Evolutionary conservation across 345 rosid genomes (phyloP).

Genomic region (Salix dunnii): DNA sequence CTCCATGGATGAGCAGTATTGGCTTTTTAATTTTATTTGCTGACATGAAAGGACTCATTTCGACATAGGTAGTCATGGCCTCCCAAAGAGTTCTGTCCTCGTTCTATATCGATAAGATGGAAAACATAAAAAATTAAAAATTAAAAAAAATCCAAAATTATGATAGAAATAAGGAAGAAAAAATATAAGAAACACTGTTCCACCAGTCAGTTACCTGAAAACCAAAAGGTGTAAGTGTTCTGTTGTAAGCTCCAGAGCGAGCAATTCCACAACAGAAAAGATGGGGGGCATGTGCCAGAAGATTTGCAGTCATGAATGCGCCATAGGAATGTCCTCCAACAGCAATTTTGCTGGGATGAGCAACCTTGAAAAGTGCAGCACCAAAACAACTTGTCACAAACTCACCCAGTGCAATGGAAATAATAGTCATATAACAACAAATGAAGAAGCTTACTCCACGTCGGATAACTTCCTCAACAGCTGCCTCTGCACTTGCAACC

Average conservation of each 20-base stretch:
- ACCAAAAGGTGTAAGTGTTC: constrained; percentile 98
- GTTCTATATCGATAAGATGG: constrained; percentile 42
- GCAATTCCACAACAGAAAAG: constrained; percentile 93
- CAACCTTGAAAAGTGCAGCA: constrained; percentile 55
- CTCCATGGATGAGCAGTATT: constrained; percentile 92
- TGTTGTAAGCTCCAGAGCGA: constrained; percentile 97
- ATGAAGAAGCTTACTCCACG: constrained; percentile 64
- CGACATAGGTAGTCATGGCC: constrained; percentile 77
- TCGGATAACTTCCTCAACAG: constrained; percentile 89
- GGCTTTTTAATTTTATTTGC: constrained; percentile 96
- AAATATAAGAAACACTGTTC: constrained; percentile 2
- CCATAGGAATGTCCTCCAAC: constrained; percentile 99
- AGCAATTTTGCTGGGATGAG: constrained; percentile 80
- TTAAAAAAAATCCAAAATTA: neutral
- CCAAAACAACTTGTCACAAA: constrained; percentile 20
- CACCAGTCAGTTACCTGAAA: constrained; percentile 62
- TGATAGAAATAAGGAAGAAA: neutral
- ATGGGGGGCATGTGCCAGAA: constrained; percentile 96
- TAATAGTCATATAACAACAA: constrained; percentile 3
- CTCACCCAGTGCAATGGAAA: neutral
- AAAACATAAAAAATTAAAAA: neutral
- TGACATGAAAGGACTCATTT: constrained; percentile 97
- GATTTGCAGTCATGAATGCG: constrained; percentile 98
- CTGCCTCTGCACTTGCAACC: constrained; percentile 96
- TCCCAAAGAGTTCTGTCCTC: constrained; percentile 99